Evolutionary conservation across 2,329 filamentous ascomycete species (phyloP), one percentile per base, ranked within the genome.

Genomic region (Cadophora sp.): DNA sequence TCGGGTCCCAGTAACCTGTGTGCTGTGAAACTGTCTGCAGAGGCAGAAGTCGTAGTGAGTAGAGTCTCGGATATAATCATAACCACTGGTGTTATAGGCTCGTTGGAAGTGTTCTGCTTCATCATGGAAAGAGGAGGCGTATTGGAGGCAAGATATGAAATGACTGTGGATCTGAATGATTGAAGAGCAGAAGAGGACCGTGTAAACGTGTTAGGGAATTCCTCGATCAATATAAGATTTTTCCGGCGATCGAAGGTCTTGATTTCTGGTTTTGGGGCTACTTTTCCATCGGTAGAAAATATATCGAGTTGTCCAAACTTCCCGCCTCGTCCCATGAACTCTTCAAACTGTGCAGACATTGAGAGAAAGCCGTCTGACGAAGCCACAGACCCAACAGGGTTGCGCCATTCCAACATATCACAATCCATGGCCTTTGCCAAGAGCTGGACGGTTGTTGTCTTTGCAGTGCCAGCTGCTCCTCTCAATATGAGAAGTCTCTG

Each of bases 31-130:
- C 92, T 97, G 76, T 98, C 94, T 14, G 93, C 89, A 11, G 91
- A 89, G 1, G 94, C 91, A 3, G 92, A 94, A 8, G 90, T 94
- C 1, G 94, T 96, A 0, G 92, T 95, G 18, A 97, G 81, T 16
- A 97, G 82, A 0, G 93, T 96, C 79, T 99, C 96, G 0, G 96
- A 97, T 60, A 99, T 89, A 66, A 99, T 86, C 81, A 99, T 89
- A 39, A 99, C 87, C 43, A 98, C 84, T 0, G 96, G 96, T 1
- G 87, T 88, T 30, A 89, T 81, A 11, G 83, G 79, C 3, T 85
- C 83, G 39, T 69, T 58, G 22, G 71, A 60, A 39, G 73, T 68
- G 68, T 59, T 78, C 59, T 74, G 79, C 72, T 79, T 82, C 68
- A 75, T 82, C 70, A 77, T 82, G 36, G 83, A 78, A 16, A 86